Evolutionary conservation across 176 grass and related monocot genomes (phyloP).

Genomic region (Lolium multiflorum): DNA sequence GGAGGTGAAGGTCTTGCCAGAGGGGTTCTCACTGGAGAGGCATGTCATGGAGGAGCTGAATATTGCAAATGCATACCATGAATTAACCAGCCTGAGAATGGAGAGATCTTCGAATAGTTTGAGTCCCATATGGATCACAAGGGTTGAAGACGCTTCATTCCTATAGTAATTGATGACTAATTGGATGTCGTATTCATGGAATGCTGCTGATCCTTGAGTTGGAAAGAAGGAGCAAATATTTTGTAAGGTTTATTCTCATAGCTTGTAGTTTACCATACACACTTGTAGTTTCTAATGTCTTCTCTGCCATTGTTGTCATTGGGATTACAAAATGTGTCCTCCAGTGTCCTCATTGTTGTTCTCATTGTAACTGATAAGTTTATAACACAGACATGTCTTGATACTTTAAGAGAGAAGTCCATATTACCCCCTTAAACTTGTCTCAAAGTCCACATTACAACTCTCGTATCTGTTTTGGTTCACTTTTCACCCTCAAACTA

Average conservation of each 20-base stretch:
- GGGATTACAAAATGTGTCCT: background rate
- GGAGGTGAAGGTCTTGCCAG: conserved; percentile 63
- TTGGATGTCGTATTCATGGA: background rate
- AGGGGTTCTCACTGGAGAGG: conserved; percentile 66
- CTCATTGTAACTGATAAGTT: background rate
- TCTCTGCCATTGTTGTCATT: conserved; percentile 1
- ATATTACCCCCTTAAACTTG: too few species aligned
- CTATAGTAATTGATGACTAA: background rate
- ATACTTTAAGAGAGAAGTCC: too few species aligned
- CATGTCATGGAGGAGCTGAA: conserved; percentile 95
- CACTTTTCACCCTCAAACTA: too few species aligned
- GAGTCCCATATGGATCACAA: conserved; percentile 70
- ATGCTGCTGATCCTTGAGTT: background rate
- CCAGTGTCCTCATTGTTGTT: background rate
- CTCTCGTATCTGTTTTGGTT: too few species aligned
- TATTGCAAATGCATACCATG: conserved; percentile 82
- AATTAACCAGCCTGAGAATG: conserved; percentile 76
- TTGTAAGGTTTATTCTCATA: conserved; percentile 27
- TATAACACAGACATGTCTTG: background rate
- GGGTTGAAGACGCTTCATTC: background rate
- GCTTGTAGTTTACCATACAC: background rate
- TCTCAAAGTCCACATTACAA: too few species aligned
- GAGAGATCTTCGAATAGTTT: conserved; percentile 85
- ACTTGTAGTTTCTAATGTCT: conserved; percentile 6
- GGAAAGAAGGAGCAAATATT: conserved; percentile 6